Evolutionary conservation across 371 early-diverging fungal genomes (phyloP), one percentile per base, ranked within the genome.

Genomic region (Dichotomocladium elegans): DNA sequence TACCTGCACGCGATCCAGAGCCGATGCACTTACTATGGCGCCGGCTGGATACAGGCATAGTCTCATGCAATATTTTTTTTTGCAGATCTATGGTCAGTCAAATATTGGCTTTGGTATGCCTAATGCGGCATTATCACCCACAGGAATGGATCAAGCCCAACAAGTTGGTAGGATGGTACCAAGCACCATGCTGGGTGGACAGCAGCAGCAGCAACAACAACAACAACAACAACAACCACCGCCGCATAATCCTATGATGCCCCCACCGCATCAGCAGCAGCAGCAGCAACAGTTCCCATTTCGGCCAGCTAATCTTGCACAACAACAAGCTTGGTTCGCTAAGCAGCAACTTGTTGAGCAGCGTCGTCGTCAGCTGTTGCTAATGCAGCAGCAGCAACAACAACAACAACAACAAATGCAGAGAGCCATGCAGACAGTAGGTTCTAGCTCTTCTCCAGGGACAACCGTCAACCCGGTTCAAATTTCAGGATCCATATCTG

Each of bases 341-440:
- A 61, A 67, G 29, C 67, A 67, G 42, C 64, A 69, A 29, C 62
- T 55, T 21, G 64, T 62, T 29, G 57, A 62, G 27, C 51, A 61
- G 29, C 61, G 55, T 15, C 61, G 51, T 33, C 53, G 51, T 21
- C 53, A 53, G 31, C 53, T 53, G 25, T 47, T 48, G 24, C 19
- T 30, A n/a, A 56, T 52, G 40, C 47, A 44, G 30, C 58, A 58
- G 29, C 56, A 43, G 28, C 56, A 51, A 41, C 61, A 47, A 33
- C 55, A 41, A n/a, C 41, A 43, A 31, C 45, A 35, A 33, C 55
- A 44, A n/a, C n/a, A n/a, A n/a, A n/a, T n/a, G 25, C 58, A 52
- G 35, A 43, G 54, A 25, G 51, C 51, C 10, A 47, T 53, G 34
- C 63, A 57, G 42, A 48, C 60, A 24, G 55, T 57, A 58, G 68